Percentiles rank a stretch among this genome's conserved stretches.
These are phyloP conservation scores for Syncephalis fuscata DNA, from an alignment of 371 early-diverging fungal genomes.

Conservation along the genomic window DNA sequence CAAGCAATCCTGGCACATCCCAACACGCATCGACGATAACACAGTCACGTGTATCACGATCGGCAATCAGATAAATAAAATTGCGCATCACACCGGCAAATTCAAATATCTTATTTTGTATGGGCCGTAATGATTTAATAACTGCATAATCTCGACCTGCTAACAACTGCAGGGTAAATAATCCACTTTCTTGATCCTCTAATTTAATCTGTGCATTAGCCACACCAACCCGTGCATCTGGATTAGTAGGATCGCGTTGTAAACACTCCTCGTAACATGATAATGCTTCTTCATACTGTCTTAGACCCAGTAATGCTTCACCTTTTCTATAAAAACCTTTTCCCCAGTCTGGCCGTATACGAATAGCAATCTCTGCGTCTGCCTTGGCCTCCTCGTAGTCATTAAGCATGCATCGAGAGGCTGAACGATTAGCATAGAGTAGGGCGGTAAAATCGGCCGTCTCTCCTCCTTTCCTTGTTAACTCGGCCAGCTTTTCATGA, in stretches of 20 bases:
- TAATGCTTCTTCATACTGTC: constrained; percentile 20
- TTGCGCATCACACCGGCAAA: constrained; percentile 71
- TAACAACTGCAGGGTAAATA: constrained; percentile 44
- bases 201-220: constrained; percentile 31
- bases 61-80: constrained; percentile 59
- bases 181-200: constrained; percentile 30
- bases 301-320: constrained; percentile 39
- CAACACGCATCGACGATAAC: constrained; percentile 81
- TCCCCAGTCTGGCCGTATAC: constrained; percentile 47
- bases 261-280: neutral
- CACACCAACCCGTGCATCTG: constrained; percentile 25
- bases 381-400: constrained; percentile 32
- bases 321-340: constrained; percentile 61
- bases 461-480: constrained; percentile 11
- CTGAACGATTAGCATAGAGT: constrained; percentile 52
- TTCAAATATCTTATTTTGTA: constrained; percentile 53
- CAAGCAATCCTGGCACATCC: constrained; percentile 70
- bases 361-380: constrained; percentile 42
- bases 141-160: constrained; percentile 52
- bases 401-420: constrained; percentile 25
- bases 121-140: constrained; percentile 30
- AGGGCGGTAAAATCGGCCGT: constrained; percentile 24
- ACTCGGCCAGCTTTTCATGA: constrained; percentile 9
- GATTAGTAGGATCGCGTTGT: constrained; percentile 23
- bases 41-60: constrained; percentile 39